phyloP scores from a whole-genome alignment of 169 alveolate genomes.

The Cardiosporidium cionae region DNA sequence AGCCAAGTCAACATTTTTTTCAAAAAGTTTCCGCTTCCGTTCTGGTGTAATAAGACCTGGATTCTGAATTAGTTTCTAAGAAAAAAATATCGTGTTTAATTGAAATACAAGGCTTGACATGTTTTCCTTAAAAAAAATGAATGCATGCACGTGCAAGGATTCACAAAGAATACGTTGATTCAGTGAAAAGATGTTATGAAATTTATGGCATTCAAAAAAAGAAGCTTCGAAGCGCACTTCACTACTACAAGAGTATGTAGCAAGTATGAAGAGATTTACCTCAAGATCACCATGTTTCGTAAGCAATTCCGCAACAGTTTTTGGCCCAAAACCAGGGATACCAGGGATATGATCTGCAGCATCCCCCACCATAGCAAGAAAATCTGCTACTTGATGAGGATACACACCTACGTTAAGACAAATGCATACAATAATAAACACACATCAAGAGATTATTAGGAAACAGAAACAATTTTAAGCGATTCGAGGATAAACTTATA shows the following conservation, averaged over 20 bases:
- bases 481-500: no score
- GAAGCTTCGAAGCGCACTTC: no score
- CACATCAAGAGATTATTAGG: not conserved
- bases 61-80: not conserved
- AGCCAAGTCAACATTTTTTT: not conserved
- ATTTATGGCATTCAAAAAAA: no score
- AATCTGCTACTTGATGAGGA: constrained; percentile 4
- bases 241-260: no score
- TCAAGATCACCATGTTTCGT: not conserved
- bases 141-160: no score
- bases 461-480: not conserved
- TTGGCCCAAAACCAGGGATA: not conserved
- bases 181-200: no score
- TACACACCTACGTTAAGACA: not conserved
- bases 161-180: no score
- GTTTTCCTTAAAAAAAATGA: no score
- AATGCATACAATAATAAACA: not conserved
- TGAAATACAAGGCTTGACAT: no score
- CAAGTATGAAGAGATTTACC: no score
- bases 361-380: constrained; percentile 3
- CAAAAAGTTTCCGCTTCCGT: not conserved
- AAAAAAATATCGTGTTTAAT: no score
- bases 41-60: not conserved
- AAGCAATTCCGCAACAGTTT: not conserved
- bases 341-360: not conserved